Evolutionary conservation across 805 yeast genomes (phyloP).

Genomic region (Ogataea haglerorum): DNA sequence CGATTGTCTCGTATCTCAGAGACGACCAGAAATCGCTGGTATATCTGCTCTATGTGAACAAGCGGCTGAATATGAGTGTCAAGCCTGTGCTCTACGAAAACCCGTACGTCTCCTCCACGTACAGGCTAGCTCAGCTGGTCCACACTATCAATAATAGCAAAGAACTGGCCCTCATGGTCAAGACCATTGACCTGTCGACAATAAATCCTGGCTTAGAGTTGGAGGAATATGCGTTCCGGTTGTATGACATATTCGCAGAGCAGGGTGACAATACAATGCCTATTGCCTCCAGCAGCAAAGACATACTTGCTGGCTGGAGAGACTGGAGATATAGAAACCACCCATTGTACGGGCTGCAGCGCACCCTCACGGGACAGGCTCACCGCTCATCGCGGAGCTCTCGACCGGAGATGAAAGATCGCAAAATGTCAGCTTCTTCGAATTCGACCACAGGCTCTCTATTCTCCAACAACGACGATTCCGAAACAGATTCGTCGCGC

Average conservation of each 20-base stretch:
- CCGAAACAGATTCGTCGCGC: constrained; percentile 16
- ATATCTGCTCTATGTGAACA: constrained; percentile 48
- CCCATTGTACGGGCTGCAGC: constrained; percentile 48
- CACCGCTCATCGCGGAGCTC: constrained; percentile 5
- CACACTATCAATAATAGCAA: constrained; percentile 58
- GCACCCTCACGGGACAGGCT: not conserved
- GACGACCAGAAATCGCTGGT: constrained; percentile 41
- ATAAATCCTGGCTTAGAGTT: constrained; percentile 38
- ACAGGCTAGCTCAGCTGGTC: constrained; percentile 77
- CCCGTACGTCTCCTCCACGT: constrained; percentile 64
- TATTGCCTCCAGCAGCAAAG: constrained; percentile 10
- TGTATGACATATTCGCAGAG: constrained; percentile 16
- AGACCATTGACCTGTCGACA: constrained; percentile 54
- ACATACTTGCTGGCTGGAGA: constrained; percentile 78
- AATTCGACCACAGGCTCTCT: constrained; percentile 10
- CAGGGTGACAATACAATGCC: constrained; percentile 7
- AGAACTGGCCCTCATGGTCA: constrained; percentile 54
- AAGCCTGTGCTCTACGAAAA: constrained; percentile 52
- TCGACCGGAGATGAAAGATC: not conserved
- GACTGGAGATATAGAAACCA: constrained; percentile 83
- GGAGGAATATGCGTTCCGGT: constrained; percentile 18
- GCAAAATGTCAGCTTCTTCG: constrained; percentile 17
- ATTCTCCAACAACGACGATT: constrained; percentile 14
- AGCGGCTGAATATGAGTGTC: constrained; percentile 47
- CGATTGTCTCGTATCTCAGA: constrained; percentile 34